A percentile compares a stretch with the other conserved stretches of the same genome.
Evolutionary conservation across 441 rosid genomes (phyloP).

Genomic region (Populus hybrid): DNA sequence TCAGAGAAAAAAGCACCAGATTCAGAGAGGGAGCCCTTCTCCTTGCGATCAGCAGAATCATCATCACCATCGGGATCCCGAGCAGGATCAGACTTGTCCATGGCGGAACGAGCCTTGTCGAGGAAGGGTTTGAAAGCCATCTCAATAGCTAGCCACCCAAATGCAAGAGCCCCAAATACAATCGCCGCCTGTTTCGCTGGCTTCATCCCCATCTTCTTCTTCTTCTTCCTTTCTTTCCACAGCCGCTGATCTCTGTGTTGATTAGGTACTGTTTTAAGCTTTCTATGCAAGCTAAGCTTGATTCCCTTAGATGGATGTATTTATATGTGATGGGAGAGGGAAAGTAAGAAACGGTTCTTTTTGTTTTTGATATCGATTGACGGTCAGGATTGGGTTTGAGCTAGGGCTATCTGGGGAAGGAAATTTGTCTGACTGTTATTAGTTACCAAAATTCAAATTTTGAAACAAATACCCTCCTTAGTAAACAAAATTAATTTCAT

Average conservation of each 20-base stretch:
- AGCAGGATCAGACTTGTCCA: conserved; percentile 60
- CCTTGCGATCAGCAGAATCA: neutral
- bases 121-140: conserved; percentile 70
- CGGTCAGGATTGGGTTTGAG: conserved; percentile 22
- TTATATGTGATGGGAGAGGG: neutral
- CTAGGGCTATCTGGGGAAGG: neutral
- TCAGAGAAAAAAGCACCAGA: conserved; percentile 11
- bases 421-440: too few relatives aligned
- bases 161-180: conserved; percentile 70
- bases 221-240: neutral
- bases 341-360: neutral
- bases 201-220: conserved; percentile 37
- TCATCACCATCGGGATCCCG: conserved; percentile 46
- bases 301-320: neutral
- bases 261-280: neutral
- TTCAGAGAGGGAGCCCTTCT: neutral
- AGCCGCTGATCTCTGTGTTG: neutral
- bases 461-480: neutral
- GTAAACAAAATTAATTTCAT: too few relatives aligned
- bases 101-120: conserved; percentile 51
- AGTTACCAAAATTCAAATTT: neutral
- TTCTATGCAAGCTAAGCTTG: neutral
- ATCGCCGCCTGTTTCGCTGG: conserved; percentile 52
- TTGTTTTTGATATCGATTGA: conserved; percentile 6
- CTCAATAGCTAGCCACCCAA: conserved; percentile 80